Base-by-base conservation (phyloP, 2,329 filamentous ascomycete species). In the Chaetomium strumarium region DNA sequence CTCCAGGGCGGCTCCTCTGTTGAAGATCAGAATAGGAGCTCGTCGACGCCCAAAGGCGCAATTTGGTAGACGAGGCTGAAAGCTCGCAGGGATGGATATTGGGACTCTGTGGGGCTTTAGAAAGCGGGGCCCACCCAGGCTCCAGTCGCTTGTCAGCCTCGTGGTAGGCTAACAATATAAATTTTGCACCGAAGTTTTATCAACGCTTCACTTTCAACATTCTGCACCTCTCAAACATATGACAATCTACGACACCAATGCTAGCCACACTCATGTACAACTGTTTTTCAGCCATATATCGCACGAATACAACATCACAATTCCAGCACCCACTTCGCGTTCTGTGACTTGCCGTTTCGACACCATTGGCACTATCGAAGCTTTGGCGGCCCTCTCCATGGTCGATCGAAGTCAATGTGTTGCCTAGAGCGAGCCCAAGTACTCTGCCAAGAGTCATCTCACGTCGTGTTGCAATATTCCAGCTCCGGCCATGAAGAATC, bases 401-500 rank as follows among this genome's bases (percentile, higher is more conserved):
- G 81, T 85, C 84, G 80, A 33, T 76, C 67, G 87, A 78, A 90
- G 88, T 92, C 88, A 92, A 91, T 83, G 83, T 82, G 86, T 72
- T 80, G 87, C 88, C 88, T 81, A 92, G 75, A 92, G 67, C 67
- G 78, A 86, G 74, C 79, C 78, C 73, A 84, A 83, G 77, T 78
- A 86, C 84, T 82, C 85, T 88, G 84, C 86, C 86, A 89, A 89
- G 85, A 82, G 84, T 85, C 77, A 83, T 88, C 78, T 87, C 90
- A 86, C 84, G 82, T 89, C 86, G 88, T 92, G 88, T 91, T 92
- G 88, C 88, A 90, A 83, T 80, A 77, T 87, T 74, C 79, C 78
- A 87, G 84, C 82, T 70, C 70, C 72, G 73, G 84, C 85, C 67
- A 84, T 88, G 86, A 90, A 70, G 79, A 81, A 82, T 55, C 78